phyloP scores from a whole-genome alignment of 768 basidiomycete genomes.

The Mrakia gelida region DNA sequence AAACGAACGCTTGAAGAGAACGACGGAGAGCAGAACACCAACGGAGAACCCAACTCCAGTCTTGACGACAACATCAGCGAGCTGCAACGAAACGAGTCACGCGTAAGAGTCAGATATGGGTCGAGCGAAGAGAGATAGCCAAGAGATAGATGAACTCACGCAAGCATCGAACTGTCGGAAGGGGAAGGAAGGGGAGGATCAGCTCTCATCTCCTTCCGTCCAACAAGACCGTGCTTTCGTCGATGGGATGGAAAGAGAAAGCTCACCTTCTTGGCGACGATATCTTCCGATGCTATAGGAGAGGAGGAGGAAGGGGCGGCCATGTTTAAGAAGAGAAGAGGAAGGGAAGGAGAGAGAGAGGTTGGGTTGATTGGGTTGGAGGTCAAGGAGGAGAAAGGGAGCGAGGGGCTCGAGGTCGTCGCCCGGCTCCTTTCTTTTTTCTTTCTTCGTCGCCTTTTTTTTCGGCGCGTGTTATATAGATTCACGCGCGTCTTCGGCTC shows the following conservation, averaged over 20 bases:
- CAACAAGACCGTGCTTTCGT: not conserved
- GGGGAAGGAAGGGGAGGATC: constrained; percentile 17
- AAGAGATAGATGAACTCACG: constrained; percentile 43
- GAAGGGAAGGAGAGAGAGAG: constrained; percentile 1
- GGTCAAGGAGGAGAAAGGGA: not conserved
- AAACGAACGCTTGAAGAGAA: constrained; percentile 82
- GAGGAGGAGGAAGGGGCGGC: constrained; percentile 39
- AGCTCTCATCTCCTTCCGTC: not conserved
- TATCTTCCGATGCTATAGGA: constrained; percentile 78
- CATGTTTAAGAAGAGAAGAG: constrained; percentile 23
- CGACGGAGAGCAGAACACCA: constrained; percentile 81
- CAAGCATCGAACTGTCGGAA: constrained; percentile 69
- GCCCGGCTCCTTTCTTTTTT: not conserved
- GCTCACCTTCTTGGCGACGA: constrained; percentile 78
- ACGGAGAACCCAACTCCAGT: constrained; percentile 82
- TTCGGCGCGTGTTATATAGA: not conserved
- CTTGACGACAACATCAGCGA: constrained; percentile 81
- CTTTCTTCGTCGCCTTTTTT: not conserved
- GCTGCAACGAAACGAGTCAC: too few species aligned
- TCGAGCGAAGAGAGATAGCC: too few species aligned
- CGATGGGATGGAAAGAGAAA: too few species aligned
- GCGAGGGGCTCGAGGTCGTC: not conserved
- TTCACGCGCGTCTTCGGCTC: too few species aligned
- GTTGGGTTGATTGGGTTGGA: not conserved
- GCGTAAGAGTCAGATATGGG: too few species aligned